Base-by-base conservation (phyloP, 345 rosid species). In the Viola odorata region DNA sequence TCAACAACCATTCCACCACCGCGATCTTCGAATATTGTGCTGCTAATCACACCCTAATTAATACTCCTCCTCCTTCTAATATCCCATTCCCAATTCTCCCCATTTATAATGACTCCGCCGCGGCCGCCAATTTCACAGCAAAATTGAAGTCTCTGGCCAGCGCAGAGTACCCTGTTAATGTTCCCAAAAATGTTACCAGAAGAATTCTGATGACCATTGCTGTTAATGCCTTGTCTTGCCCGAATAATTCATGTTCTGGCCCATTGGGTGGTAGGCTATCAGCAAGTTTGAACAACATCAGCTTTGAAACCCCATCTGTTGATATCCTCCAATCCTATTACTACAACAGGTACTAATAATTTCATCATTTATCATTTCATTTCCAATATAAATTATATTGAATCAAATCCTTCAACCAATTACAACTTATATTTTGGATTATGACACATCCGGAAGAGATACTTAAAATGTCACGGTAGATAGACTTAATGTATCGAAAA, bases 261-360 rank as follows among this genome's bases (percentile, higher is more conserved):
- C 73, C 78, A 0, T 10, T 39, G 7, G 75, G 71, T 4, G n/a
- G 39, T 41, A 61, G 64, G 23, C 54, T 78, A 1, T 52, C 77
- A 2, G 78, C 88, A 2, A 78, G 85, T 42, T 37, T 80, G 53
- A 83, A 78, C 45, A 83, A 83, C 58, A 58, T 80, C 4, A 83
- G 83, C 67, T 78, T 76, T 41, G 38, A 8, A 6, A 6, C 40
- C 5, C 81, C 81, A 0, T 12, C 59, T 1, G 66, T 62, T 3
- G 80, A 72, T 49, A 49, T 85, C 40, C 75, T 89, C 1, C 72
- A 77, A 65, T 48, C 75, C 45, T 79, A 83, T 47, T 89, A 82
- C 58, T 79, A 83, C 50, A 87, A 82, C 58, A 79, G 40, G 50
- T 45, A 62, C 67, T 0, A 8, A 56, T 11, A 77, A 76, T 0